Evolutionary conservation across 331 rosid species (phyloP).

Genomic region (Rhamnella rubrinervis): DNA sequence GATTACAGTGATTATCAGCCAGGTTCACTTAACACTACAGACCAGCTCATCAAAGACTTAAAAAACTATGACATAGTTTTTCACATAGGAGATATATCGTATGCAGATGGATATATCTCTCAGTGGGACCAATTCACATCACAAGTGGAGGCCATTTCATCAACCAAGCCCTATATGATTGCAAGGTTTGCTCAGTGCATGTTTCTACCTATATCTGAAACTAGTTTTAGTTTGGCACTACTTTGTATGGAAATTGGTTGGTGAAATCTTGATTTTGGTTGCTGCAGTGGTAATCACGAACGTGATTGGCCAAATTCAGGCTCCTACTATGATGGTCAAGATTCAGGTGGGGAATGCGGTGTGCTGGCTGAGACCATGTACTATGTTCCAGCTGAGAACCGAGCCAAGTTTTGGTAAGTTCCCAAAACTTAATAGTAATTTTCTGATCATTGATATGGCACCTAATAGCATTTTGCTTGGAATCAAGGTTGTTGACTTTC

Average conservation of each 20-base stretch:
- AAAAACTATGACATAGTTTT: slow-evolving; percentile 25
- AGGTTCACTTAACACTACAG: slow-evolving; percentile 25
- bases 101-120: slow-evolving; percentile 27
- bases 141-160: slow-evolving; percentile 29
- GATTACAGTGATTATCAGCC: slow-evolving; percentile 24
- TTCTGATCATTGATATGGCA: too few species aligned
- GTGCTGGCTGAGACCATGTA: slow-evolving; percentile 30
- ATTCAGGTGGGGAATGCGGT: slow-evolving; percentile 33
- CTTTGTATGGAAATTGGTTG: too few species aligned
- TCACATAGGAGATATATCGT: slow-evolving; percentile 28
- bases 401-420: slow-evolving; percentile 34
- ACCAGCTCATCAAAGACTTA: slow-evolving; percentile 20
- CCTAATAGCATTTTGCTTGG: too few species aligned
- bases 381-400: slow-evolving; percentile 31
- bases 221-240: too few species aligned
- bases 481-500: too few species aligned
- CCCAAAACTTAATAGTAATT: background rate
- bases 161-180: slow-evolving; percentile 25
- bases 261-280: background rate
- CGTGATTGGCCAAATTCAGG: slow-evolving; percentile 17
- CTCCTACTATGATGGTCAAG: slow-evolving; percentile 12
- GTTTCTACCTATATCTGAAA: background rate
- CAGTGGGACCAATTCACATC: slow-evolving; percentile 34
- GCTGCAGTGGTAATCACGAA: slow-evolving; percentile 26
- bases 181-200: slow-evolving; percentile 16